Evolutionary conservation across 164 flowering plant genomes (phyloP).

Genomic region (Nymphaea thermarum): DNA sequence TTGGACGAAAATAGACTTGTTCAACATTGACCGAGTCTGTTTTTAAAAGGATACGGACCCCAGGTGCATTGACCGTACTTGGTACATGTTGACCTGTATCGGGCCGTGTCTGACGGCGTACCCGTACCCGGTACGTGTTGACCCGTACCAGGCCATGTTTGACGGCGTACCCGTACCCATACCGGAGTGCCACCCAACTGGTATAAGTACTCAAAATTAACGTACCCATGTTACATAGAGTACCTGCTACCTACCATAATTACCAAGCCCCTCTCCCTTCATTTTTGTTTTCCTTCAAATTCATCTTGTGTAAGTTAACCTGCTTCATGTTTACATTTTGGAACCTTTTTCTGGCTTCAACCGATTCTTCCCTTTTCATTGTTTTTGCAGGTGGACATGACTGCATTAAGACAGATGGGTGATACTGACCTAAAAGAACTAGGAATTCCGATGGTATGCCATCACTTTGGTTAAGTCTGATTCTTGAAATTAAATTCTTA

Average conservation of each 20-base stretch:
- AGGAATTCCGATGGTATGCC: conserved; percentile 79
- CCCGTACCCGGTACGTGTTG: too few relatives aligned
- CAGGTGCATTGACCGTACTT: too few relatives aligned
- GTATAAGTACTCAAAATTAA: neutral
- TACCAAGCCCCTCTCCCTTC: too few relatives aligned
- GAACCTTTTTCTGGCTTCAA: neutral
- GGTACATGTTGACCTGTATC: too few relatives aligned
- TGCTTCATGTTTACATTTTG: neutral
- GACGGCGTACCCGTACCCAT: too few relatives aligned
- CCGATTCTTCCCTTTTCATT: neutral
- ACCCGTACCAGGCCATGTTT: too few relatives aligned
- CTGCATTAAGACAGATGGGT: conserved; percentile 76
- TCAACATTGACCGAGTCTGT: too few relatives aligned
- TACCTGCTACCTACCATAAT: too few relatives aligned
- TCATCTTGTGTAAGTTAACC: neutral
- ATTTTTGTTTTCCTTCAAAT: neutral
- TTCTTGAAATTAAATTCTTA: too few relatives aligned
- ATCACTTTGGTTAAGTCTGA: neutral
- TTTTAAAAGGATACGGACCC: too few relatives aligned
- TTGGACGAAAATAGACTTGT: too few relatives aligned
- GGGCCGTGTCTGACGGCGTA: too few relatives aligned
- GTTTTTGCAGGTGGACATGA: conserved; percentile 51
- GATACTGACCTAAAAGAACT: conserved; percentile 75
- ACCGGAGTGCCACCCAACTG: neutral
- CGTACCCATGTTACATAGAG: neutral